These are phyloP conservation scores for Halophytophthora polymorphica DNA, from an alignment of 352 stramenopile species.

Conservation along the genomic window DNA sequence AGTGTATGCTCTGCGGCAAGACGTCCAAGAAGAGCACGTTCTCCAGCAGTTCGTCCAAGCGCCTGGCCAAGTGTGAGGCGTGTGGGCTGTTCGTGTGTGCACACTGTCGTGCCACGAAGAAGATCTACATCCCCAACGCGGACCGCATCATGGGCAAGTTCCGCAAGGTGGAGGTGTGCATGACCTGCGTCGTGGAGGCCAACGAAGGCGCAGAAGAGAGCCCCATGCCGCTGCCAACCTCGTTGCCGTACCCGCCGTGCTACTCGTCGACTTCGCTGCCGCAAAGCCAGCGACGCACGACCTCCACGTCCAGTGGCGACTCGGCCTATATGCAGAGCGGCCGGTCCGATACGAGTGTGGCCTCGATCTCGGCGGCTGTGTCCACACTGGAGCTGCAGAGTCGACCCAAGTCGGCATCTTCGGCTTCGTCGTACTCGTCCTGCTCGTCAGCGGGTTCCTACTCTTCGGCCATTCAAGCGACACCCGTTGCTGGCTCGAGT, in stretches of 20 bases:
- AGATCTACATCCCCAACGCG: slow-evolving; percentile 38
- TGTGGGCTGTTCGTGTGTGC: slow-evolving; percentile 50
- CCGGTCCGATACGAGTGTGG: slow-evolving; percentile 13
- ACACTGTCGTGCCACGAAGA: slow-evolving; percentile 41
- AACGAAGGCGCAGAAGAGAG: slow-evolving; percentile 20
- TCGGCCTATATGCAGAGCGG: slow-evolving; percentile 5
- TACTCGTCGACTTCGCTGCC: background rate
- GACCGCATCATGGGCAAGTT: slow-evolving; percentile 41
- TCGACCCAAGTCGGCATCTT: slow-evolving; percentile 4
- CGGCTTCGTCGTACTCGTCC: slow-evolving; percentile 15
- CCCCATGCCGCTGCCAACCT: background rate
- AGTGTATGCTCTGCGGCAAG: slow-evolving; percentile 41
- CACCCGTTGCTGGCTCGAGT: slow-evolving; percentile 1
- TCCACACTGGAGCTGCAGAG: slow-evolving; percentile 4
- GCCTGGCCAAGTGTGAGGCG: slow-evolving; percentile 41
- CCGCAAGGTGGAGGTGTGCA: slow-evolving; percentile 37
- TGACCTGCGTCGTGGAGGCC: slow-evolving; percentile 39
- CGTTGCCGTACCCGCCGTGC: background rate
- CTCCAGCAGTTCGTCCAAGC: slow-evolving; percentile 27
- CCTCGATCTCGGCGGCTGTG: slow-evolving; percentile 8
- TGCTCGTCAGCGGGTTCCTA: slow-evolving; percentile 17
- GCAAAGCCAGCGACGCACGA: background rate
- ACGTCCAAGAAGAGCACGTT: slow-evolving; percentile 35
- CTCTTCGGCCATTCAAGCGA: slow-evolving; percentile 10
- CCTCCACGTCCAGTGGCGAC: slow-evolving; percentile 13